Evolutionary conservation across 345 rosid species (phyloP).

Genomic region (Tarenaya hassleriana): DNA sequence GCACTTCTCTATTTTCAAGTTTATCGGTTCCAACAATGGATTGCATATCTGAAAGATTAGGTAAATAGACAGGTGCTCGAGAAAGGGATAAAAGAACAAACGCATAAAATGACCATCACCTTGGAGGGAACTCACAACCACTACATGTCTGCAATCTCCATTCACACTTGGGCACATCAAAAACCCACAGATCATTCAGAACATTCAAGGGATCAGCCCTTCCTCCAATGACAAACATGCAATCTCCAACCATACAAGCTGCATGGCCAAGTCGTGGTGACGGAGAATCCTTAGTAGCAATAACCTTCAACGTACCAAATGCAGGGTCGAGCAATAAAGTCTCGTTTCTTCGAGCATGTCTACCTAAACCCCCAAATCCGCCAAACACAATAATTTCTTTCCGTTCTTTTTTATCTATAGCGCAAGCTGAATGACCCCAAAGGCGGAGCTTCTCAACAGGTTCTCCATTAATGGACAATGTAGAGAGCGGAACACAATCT

Average conservation of each 20-base stretch:
- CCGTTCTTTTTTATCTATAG: constrained; percentile 23
- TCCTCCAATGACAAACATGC: constrained; percentile 76
- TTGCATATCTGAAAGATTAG: neutral
- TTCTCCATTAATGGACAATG: constrained; percentile 46
- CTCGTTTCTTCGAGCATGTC: constrained; percentile 81
- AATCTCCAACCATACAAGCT: constrained; percentile 57
- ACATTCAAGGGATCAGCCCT: constrained; percentile 70
- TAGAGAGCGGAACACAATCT: constrained; percentile 34
- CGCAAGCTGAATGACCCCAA: constrained; percentile 86
- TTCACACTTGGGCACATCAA: constrained; percentile 36
- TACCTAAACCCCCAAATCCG: constrained; percentile 91
- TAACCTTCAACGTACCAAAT: constrained; percentile 37
- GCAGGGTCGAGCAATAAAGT: constrained; percentile 55
- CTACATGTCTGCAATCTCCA: constrained; percentile 56
- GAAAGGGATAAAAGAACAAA: neutral
- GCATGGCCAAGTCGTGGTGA: constrained; percentile 83
- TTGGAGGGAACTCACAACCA: constrained; percentile 55
- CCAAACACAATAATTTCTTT: constrained; percentile 59
- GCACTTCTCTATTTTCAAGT: no score
- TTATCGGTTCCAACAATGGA: no score
- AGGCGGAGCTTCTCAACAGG: constrained; percentile 70
- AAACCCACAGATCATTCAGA: constrained; percentile 69
- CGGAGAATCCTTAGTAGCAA: constrained; percentile 40
- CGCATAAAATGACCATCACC: constrained; percentile 36
- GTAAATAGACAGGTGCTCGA: neutral